Evolutionary conservation across 495 filamentous ascomycete genomes (phyloP), one percentile per base, ranked within the genome.

Genomic region (Lichenothelia convexa): DNA sequence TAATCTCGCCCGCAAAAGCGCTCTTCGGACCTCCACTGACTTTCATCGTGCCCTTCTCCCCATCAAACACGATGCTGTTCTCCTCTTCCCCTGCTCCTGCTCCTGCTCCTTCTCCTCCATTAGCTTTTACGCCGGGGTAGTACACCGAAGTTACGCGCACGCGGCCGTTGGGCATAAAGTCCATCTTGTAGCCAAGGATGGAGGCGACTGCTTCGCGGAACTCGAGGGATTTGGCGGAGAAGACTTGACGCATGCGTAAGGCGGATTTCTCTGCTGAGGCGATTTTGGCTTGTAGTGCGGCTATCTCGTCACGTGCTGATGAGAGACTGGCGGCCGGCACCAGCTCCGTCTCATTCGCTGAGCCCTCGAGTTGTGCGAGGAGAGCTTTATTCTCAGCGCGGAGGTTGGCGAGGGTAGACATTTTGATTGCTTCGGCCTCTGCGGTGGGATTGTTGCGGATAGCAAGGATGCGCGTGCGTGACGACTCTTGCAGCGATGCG

Each of bases 41-140:
- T 63, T 95, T 95, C 89, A 97, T 97, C 17, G 82, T 93, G 18
- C 89, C 76, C 42, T 79, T 78, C 56, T 95, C 87, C 17, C 87
- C 91, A 59, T 99, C 89, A 57, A 99, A 95, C 1, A 93, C 71
- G 41, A 99, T 92, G 32, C 76, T 83, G 43, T 87, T 91, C 65
- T 83, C 80, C 53, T 80, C 68, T 52, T 68, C 30, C 60, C 68
- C 66, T 22, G 57, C 59, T 26, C 70, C 71, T 6, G 55, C 39
- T 15, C 33, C 42, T 18, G 34, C 34, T 11, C 24, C 21, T 15
- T n/a, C 12, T 3, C 4, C 21, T 2, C 37, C 47, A 12, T 33
- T 26, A 3, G 67, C 72, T n/a, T n/a, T n/a, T n/a, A n/a, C n/a
- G n/a, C n/a, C n/a, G 0, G 80, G 72, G 45, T 76, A 77, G 49